phyloP scores from a whole-genome alignment of 345 rosid species.

The Eucalyptus cloeziana region DNA sequence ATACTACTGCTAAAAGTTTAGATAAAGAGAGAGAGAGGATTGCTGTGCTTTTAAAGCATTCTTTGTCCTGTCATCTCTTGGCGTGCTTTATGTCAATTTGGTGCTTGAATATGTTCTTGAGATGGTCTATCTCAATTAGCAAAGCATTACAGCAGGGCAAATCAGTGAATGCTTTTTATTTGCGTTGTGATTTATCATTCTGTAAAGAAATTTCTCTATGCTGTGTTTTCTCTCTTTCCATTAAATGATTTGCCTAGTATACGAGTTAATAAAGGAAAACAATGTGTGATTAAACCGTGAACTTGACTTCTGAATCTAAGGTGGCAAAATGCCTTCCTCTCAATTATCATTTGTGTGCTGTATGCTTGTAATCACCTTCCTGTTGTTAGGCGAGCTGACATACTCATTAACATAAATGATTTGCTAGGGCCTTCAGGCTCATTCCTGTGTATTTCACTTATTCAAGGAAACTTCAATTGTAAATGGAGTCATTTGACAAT shows the following conservation, averaged over 20 bases:
- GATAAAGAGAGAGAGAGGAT: neutral
- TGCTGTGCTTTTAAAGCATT: neutral
- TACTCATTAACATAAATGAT: no score
- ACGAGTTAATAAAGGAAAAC: neutral
- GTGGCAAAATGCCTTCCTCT: neutral
- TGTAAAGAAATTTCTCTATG: neutral
- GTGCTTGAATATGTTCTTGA: neutral
- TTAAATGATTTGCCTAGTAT: neutral
- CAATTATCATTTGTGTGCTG: neutral
- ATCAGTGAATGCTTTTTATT: neutral
- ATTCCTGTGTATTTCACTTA: neutral
- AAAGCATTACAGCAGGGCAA: neutral
- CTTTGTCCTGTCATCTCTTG: neutral
- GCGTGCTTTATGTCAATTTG: neutral
- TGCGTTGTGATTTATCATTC: neutral
- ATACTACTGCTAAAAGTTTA: neutral
- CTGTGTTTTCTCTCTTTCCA: neutral
- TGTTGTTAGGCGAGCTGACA: neutral
- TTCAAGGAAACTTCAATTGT: neutral
- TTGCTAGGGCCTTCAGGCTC: neutral
- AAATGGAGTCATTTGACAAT: neutral
- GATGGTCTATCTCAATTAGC: neutral
- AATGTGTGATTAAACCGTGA: neutral
- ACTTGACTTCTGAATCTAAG: neutral
- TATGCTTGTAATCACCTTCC: neutral